Percentiles rank a stretch among this genome's conserved stretches.
phyloP scores from a whole-genome alignment of 441 rosid genomes.

The Oxalis stricta region DNA sequence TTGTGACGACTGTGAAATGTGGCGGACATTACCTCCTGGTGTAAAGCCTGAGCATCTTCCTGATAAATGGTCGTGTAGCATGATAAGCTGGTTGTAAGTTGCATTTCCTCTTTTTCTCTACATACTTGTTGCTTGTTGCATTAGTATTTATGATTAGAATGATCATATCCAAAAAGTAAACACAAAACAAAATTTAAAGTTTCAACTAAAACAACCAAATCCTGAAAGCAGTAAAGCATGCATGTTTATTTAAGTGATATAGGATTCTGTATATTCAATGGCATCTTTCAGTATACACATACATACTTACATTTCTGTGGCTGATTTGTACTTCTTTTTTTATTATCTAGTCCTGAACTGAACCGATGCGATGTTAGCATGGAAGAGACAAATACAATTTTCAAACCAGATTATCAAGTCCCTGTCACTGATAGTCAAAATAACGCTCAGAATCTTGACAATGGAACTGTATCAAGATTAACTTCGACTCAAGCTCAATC shows the following conservation, averaged over 20 bases:
- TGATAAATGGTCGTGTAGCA: conserved; percentile 62
- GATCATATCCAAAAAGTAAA: too few species aligned
- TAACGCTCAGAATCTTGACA: conserved; percentile 17
- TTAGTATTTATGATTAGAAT: too few species aligned
- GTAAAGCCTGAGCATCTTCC: conserved; percentile 40
- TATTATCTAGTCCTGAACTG: conserved; percentile 57
- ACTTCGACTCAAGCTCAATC: conserved; percentile 13
- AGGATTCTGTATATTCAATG: not conserved
- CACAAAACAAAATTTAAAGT: too few species aligned
- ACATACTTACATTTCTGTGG: not conserved
- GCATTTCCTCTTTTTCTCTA: not conserved
- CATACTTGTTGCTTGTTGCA: too few species aligned
- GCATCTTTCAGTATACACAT: not conserved
- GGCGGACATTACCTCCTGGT: conserved; percentile 66
- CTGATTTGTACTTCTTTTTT: conserved; percentile 16
- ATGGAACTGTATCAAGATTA: conserved; percentile 11
- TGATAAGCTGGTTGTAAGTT: conserved; percentile 84
- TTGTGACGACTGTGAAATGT: conserved; percentile 52
- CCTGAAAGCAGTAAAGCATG: too few species aligned
- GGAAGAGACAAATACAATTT: conserved; percentile 53
- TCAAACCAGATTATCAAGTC: conserved; percentile 16
- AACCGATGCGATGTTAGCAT: conserved; percentile 50
- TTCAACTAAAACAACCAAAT: not conserved
- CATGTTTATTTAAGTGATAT: not conserved
- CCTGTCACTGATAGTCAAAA: conserved; percentile 16